Evolutionary conservation across 768 basidiomycete species (phyloP).

Genomic region (Cystobasidium tubakii): DNA sequence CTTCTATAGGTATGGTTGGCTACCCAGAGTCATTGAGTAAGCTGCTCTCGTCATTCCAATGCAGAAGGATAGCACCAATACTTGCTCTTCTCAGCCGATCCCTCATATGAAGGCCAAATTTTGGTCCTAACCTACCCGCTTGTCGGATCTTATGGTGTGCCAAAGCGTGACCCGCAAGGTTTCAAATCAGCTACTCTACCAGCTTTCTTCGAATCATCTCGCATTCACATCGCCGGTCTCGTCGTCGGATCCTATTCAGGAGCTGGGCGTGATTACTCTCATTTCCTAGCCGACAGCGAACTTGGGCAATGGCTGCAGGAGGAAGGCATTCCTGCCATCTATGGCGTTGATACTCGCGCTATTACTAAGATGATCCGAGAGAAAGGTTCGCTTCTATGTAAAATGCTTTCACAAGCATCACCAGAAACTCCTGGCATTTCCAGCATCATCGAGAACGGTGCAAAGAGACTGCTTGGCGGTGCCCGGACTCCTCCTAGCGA

Average conservation of each 20-base stretch:
- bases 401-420: slow-evolving; percentile 63
- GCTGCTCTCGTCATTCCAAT: neutral
- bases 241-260: slow-evolving; percentile 84
- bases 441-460: slow-evolving; percentile 45
- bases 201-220: slow-evolving; percentile 81
- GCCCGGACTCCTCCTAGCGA: slow-evolving; percentile 32
- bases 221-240: slow-evolving; percentile 86
- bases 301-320: slow-evolving; percentile 90
- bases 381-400: slow-evolving; percentile 86
- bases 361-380: slow-evolving; percentile 94
- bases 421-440: slow-evolving; percentile 46
- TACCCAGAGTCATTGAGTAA: slow-evolving; percentile 85
- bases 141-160: slow-evolving; percentile 95
- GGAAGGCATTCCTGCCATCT: slow-evolving; percentile 86
- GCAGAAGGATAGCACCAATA: neutral
- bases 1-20: slow-evolving; percentile 83
- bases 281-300: slow-evolving; percentile 83
- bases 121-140: slow-evolving; percentile 94
- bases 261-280: slow-evolving; percentile 68
- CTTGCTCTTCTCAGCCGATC: slow-evolving; percentile 57
- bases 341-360: slow-evolving; percentile 90
- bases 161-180: slow-evolving; percentile 58
- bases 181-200: slow-evolving; percentile 48
- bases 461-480: slow-evolving; percentile 45
- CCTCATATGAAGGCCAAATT: slow-evolving; percentile 97